These are phyloP conservation scores for Dryadomyces sulphureus DNA, from an alignment of 2,329 filamentous ascomycete species.

Conservation along the genomic window DNA sequence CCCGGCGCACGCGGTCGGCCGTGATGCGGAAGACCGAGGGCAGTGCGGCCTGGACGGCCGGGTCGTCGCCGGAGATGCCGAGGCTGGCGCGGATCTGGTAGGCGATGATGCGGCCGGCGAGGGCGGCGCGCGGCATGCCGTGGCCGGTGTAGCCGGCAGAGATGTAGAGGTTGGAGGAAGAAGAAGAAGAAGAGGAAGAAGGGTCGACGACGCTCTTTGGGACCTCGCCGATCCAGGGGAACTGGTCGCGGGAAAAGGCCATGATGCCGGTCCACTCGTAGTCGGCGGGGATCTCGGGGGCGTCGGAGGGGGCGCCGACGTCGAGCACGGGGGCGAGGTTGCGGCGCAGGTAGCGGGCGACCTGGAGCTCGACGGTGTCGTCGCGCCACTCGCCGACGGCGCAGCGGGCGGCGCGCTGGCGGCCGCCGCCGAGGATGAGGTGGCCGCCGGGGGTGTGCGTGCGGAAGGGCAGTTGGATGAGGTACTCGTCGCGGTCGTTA, in stretches of 20 bases:
- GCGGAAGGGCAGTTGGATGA: slow-evolving; percentile 46
- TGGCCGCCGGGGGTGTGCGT: slow-evolving; percentile 25
- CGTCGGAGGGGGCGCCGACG: slow-evolving; percentile 18
- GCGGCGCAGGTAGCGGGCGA: slow-evolving; percentile 39
- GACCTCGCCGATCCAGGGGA: slow-evolving; percentile 59
- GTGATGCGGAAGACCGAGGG: slow-evolving; percentile 6
- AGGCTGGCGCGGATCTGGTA: slow-evolving; percentile 33
- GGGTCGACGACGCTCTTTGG: slow-evolving; percentile 22
- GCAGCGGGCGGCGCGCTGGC: slow-evolving; percentile 35
- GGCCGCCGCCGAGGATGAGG: slow-evolving; percentile 58
- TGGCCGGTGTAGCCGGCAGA: slow-evolving; percentile 58
- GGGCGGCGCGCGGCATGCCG: slow-evolving; percentile 60
- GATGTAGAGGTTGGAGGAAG: slow-evolving; percentile 46
- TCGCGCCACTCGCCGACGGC: slow-evolving; percentile 24
- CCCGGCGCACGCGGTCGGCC: slow-evolving; percentile 5
- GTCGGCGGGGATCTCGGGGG: slow-evolving; percentile 26
- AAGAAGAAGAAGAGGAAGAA: slow-evolving; percentile 38
- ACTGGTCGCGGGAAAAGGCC: slow-evolving; percentile 54
- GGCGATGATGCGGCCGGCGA: slow-evolving; percentile 49
- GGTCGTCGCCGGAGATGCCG: slow-evolving; percentile 10
- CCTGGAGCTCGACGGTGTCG: slow-evolving; percentile 21
- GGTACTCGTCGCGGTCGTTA: slow-evolving; percentile 48
- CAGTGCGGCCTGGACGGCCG: slow-evolving; percentile 15
- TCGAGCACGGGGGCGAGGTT: slow-evolving; percentile 24
- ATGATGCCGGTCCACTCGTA: slow-evolving; percentile 71